Percentiles rank a stretch among this genome's conserved stretches.
These are phyloP conservation scores for Clavispora vitiphila DNA, from an alignment of 805 yeast genomes.

Conservation along the genomic window DNA sequence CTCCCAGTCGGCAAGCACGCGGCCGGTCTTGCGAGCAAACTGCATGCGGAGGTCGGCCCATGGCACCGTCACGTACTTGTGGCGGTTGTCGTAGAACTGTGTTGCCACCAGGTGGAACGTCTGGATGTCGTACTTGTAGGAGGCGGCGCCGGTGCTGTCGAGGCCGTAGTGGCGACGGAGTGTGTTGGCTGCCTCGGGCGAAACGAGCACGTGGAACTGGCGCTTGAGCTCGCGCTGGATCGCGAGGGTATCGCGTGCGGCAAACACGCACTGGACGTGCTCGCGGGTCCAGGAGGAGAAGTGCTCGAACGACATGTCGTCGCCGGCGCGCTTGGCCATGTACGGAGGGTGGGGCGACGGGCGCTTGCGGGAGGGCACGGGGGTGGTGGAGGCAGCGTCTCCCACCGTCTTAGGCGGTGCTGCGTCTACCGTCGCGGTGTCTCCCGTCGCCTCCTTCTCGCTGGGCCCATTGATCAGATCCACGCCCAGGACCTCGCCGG, in stretches of 20 bases:
- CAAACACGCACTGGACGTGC: constrained; percentile 9
- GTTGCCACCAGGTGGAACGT: constrained; percentile 11
- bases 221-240: constrained; percentile 6
- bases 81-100: constrained; percentile 3
- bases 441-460: too few relatives aligned
- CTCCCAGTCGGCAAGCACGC: constrained; percentile 13
- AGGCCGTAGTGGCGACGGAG: constrained; percentile 16
- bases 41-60: constrained; percentile 12
- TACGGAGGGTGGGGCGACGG: not conserved
- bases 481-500: too few relatives aligned
- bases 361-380: not conserved
- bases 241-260: constrained; percentile 8
- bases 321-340: constrained; percentile 1
- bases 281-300: constrained; percentile 12
- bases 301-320: not conserved
- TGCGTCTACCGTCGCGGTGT: too few relatives aligned
- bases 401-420: too few relatives aligned
- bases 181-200: constrained; percentile 10
- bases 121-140: constrained; percentile 10
- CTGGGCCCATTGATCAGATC: too few relatives aligned
- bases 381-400: too few relatives aligned
- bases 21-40: constrained; percentile 5
- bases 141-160: constrained; percentile 1
- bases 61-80: constrained; percentile 10
- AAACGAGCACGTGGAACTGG: constrained; percentile 4